These are phyloP conservation scores for Saussurea involucrata DNA, from an alignment of 129 eudicot genomes.

Conservation along the genomic window DNA sequence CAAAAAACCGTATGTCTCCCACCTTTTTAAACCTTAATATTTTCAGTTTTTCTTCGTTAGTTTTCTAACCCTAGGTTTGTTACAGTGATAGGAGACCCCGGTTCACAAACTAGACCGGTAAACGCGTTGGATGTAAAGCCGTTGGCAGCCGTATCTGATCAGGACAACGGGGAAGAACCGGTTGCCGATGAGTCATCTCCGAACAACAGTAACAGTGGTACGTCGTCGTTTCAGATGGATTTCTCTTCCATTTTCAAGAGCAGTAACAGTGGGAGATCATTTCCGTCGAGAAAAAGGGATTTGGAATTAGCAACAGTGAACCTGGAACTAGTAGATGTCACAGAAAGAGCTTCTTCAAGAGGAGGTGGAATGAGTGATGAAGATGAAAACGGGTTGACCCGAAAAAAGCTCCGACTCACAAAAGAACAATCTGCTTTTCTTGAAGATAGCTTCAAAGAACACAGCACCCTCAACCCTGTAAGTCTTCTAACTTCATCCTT, in stretches of 20 bases:
- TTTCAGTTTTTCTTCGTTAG: not conserved
- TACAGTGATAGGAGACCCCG: slow-evolving; percentile 45
- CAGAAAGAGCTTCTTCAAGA: slow-evolving; percentile 34
- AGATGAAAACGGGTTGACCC: slow-evolving; percentile 43
- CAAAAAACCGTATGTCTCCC: slow-evolving; percentile 44
- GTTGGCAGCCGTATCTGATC: slow-evolving; percentile 29
- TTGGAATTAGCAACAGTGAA: slow-evolving; percentile 14
- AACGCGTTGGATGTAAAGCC: slow-evolving; percentile 10
- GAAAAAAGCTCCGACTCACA: slow-evolving; percentile 69
- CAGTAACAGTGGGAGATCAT: slow-evolving; percentile 20
- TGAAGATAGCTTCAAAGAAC: slow-evolving; percentile 87
- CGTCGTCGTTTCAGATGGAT: slow-evolving; percentile 58
- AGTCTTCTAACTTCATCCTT: slow-evolving; percentile 16
- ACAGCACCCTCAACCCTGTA: slow-evolving; percentile 80
- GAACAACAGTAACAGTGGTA: slow-evolving; percentile 49
- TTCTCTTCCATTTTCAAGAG: slow-evolving; percentile 40
- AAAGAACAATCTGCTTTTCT: slow-evolving; percentile 87
- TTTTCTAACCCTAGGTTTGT: not conserved
- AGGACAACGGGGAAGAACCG: slow-evolving; percentile 44
- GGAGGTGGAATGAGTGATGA: slow-evolving; percentile 52
- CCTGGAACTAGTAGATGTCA: slow-evolving; percentile 11
- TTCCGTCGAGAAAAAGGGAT: slow-evolving; percentile 26
- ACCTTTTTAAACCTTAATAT: not conserved
- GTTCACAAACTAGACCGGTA: slow-evolving; percentile 22
- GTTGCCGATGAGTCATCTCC: slow-evolving; percentile 63